Conservation (phyloP, 1,284 basidiomycete species). For the Grifola frondosa region DNA sequence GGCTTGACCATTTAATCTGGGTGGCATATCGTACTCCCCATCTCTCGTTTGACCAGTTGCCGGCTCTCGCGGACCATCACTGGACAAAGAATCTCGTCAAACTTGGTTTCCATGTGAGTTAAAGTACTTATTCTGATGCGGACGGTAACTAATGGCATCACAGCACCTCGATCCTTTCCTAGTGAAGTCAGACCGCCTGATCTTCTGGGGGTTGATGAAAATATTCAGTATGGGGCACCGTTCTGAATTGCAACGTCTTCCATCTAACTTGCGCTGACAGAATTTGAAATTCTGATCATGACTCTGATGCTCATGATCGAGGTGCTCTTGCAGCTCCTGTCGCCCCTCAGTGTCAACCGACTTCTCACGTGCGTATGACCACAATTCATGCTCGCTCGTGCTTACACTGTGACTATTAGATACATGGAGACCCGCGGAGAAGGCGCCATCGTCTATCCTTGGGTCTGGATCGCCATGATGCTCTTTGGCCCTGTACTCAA, state of each 20-base stretch:
- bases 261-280: background rate
- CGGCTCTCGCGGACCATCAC: conserved; percentile 50
- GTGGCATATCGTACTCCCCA: conserved; percentile 29
- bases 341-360: conserved; percentile 46
- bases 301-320: conserved; percentile 1
- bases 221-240: too few species aligned
- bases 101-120: conserved; percentile 32
- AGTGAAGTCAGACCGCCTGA: conserved; percentile 19
- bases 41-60: conserved; percentile 35
- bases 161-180: conserved; percentile 34
- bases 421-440: conserved; percentile 46
- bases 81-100: conserved; percentile 39
- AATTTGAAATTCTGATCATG: background rate
- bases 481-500: conserved; percentile 55
- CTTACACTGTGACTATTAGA: conserved; percentile 11
- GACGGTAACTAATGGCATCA: background rate
- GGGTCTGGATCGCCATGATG: conserved; percentile 65
- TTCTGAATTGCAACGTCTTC: conserved; percentile 22
- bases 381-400: background rate
- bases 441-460: conserved; percentile 41
- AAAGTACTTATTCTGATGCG: background rate
- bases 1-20: conserved; percentile 33
- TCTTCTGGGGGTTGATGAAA: conserved; percentile 29
- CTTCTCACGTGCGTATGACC: conserved; percentile 12
- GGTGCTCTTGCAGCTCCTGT: conserved; percentile 34